These are phyloP conservation scores for Globisporangium abappressorium DNA, from an alignment of 352 stramenopile genomes.

Conservation along the genomic window DNA sequence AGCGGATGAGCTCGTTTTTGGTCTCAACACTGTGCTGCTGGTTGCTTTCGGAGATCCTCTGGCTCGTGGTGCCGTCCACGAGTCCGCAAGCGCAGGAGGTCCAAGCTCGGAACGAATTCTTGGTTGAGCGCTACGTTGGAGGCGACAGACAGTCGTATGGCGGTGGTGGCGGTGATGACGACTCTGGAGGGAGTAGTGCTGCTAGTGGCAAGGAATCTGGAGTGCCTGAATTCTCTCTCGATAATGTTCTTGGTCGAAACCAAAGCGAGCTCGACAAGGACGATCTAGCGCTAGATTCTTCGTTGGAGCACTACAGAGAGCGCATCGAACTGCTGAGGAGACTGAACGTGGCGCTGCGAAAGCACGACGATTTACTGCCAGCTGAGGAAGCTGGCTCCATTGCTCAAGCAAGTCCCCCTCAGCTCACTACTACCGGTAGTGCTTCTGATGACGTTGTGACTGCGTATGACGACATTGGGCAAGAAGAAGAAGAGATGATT, in stretches of 20 bases:
- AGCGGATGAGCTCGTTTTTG: conserved; percentile 38
- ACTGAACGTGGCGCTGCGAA: conserved; percentile 36
- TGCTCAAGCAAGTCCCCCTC: background rate
- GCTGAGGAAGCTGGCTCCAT: background rate
- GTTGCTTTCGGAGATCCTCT: conserved; percentile 32
- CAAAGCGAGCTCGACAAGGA: background rate
- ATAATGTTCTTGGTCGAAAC: background rate
- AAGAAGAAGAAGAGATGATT: conserved; percentile 31
- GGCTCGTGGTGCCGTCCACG: conserved; percentile 32
- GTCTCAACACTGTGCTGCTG: conserved; percentile 27
- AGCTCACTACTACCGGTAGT: background rate
- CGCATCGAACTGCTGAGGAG: conserved; percentile 32
- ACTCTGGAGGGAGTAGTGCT: background rate
- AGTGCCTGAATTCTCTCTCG: background rate
- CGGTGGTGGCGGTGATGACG: conserved; percentile 7
- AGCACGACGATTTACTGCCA: conserved; percentile 14
- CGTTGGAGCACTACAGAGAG: conserved; percentile 29
- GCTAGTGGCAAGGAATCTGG: background rate
- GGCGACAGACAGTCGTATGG: conserved; percentile 10
- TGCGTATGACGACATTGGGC: background rate
- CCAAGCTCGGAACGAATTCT: conserved; percentile 34
- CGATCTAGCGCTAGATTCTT: conserved; percentile 1
- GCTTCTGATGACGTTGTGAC: background rate
- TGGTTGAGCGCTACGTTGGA: conserved; percentile 50
- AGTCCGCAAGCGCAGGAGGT: conserved; percentile 23